Base-by-base conservation (phyloP, 176 grass and related monocot genomes). In the Zea luxurians region DNA sequence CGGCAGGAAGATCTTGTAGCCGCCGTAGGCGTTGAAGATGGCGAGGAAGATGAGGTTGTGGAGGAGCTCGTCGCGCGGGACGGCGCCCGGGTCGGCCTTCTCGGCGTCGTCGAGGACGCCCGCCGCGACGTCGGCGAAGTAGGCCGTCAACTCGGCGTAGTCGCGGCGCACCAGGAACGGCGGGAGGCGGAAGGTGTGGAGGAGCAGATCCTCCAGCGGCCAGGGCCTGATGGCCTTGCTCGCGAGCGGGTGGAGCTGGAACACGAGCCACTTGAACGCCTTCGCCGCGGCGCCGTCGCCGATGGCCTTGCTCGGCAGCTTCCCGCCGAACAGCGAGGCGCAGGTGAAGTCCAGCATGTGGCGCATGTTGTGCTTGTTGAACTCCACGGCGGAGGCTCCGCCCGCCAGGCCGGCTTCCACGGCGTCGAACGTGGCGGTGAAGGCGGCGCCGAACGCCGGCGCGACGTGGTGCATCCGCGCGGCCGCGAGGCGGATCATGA, bases 21-120 rank as follows among this genome's bases (percentile, higher is more conserved):
- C 94, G 35, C 94, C 91, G 71, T 74, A 97, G 7, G 87, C 89
- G 78, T 93, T 93, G 75, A 97, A 97, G 42, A 91, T 63, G n/a
- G 84, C 75, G 41, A 61, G 37, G 70, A 97, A 97, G 13, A 97
- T 13, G 21, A 97, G 64, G 84, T 93, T 93, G 82, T 97, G 89
- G 27, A 91, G 75, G 16, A 90, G 89, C 77, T 91, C 89, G 21
- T 93, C 78, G 21, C 87, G 89, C 7, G 86, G 18, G 60, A 97
- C 10, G 1, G 8, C 43, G 10, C 78, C 83, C 0, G 53, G 4
- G 44, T 76, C 0, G 13, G 37, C 9, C 58, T 78, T 49, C 78
- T 90, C 84, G 42, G 94, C 89, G 16, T 90, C 85, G 73, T 91
- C 79, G 11, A 97, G 75, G 20, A 87, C 54, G 12, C 5, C 15